These are phyloP conservation scores for Rhodotorula sp. DNA, from an alignment of 1,284 basidiomycete genomes.

Conservation along the genomic window DNA sequence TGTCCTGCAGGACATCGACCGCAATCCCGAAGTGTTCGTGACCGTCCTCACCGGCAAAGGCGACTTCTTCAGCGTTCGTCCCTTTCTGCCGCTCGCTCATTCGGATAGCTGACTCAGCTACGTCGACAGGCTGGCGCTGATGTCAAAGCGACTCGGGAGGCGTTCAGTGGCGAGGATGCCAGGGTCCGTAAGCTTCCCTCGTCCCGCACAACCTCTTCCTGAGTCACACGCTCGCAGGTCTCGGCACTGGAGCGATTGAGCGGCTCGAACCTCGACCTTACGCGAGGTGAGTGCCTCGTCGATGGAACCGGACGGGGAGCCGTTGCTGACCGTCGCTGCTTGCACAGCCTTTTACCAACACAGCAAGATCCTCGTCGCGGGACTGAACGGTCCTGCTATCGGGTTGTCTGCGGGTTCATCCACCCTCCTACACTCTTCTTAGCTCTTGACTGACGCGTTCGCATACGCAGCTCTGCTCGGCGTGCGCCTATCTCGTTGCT, in stretches of 20 bases:
- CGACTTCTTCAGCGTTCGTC: constrained; percentile 29
- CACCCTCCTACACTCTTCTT: no score
- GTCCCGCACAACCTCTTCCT: no score
- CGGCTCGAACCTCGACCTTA: constrained; percentile 35
- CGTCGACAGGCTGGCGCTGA: constrained; percentile 29
- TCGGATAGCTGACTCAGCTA: background rate
- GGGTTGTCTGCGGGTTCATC: constrained; percentile 20
- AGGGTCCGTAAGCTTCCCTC: background rate
- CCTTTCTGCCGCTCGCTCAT: background rate
- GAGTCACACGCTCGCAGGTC: background rate
- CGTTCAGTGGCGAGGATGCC: constrained; percentile 5
- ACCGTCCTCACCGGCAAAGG: constrained; percentile 34
- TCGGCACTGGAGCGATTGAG: constrained; percentile 20
- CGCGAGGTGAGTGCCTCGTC: background rate
- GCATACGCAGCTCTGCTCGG: constrained; percentile 7
- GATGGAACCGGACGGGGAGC: no score
- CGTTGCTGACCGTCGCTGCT: background rate
- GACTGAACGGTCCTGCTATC: constrained; percentile 37
- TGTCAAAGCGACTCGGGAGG: constrained; percentile 28
- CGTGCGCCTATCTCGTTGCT: background rate
- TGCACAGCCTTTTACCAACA: constrained; percentile 26
- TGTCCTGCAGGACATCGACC: constrained; percentile 17
- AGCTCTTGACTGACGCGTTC: background rate
- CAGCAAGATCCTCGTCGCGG: constrained; percentile 37
- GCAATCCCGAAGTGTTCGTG: constrained; percentile 19